Evolutionary conservation across 352 stramenopile genomes (phyloP).

Genomic region (Phytophthora multivora): DNA sequence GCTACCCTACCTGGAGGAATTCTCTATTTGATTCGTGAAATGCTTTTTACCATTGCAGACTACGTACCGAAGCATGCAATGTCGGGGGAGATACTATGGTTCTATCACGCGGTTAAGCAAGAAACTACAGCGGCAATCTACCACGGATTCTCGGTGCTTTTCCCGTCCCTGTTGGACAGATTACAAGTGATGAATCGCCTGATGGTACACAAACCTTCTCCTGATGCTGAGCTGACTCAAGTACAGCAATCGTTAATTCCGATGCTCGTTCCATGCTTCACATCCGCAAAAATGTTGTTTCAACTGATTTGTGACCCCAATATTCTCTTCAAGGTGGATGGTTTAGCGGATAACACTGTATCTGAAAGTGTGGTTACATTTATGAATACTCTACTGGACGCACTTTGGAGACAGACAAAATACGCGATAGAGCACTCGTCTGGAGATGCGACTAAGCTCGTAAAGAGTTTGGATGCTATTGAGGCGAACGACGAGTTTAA

Average conservation of each 20-base stretch:
- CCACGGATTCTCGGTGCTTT: slow-evolving; percentile 80
- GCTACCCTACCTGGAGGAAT: slow-evolving; percentile 49
- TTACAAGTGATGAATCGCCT: slow-evolving; percentile 84
- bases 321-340: slow-evolving; percentile 22
- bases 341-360: slow-evolving; percentile 20
- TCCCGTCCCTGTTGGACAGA: slow-evolving; percentile 78
- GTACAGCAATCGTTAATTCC: slow-evolving; percentile 72
- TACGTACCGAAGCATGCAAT: slow-evolving; percentile 34
- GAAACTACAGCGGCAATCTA: slow-evolving; percentile 81
- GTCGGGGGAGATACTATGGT: slow-evolving; percentile 60
- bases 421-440: slow-evolving; percentile 14
- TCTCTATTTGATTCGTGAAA: slow-evolving; percentile 56
- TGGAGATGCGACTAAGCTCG: slow-evolving; percentile 7
- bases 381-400: slow-evolving; percentile 61
- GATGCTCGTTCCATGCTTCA: slow-evolving; percentile 86
- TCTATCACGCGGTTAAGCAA: slow-evolving; percentile 80
- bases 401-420: slow-evolving; percentile 47
- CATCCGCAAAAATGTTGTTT: slow-evolving; percentile 85
- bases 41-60: slow-evolving; percentile 78
- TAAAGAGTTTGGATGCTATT: slow-evolving; percentile 48
- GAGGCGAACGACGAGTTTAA: slow-evolving; percentile 72
- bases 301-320: slow-evolving; percentile 70
- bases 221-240: slow-evolving; percentile 32
- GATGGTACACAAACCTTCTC: slow-evolving; percentile 43
- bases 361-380: slow-evolving; percentile 47